A percentile compares a stretch with the other conserved stretches of the same genome.
phyloP scores from a whole-genome alignment of 2,329 filamentous ascomycete genomes.

The Didymella pomorum region DNA sequence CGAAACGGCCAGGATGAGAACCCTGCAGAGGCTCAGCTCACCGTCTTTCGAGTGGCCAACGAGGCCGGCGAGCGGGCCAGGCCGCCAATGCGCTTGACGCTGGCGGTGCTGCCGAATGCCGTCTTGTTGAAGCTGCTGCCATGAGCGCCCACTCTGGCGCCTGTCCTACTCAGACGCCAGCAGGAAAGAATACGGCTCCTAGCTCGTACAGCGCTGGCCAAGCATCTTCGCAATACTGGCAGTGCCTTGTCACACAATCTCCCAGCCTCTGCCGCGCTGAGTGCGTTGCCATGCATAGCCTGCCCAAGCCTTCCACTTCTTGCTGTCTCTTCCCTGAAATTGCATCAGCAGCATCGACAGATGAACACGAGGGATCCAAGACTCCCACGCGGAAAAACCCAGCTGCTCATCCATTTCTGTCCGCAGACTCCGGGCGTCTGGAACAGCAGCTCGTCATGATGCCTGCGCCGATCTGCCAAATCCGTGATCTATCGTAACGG shows the following conservation, averaged over 20 bases:
- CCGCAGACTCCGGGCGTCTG: conserved; percentile 19
- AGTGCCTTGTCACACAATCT: background rate
- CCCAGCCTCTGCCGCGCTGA: background rate
- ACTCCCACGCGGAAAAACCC: conserved; percentile 12
- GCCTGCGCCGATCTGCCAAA: conserved; percentile 19
- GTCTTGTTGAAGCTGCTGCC: conserved; percentile 9
- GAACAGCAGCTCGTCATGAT: conserved; percentile 20
- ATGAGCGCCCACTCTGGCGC: conserved; percentile 2
- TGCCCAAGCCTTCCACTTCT: background rate
- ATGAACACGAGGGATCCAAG: conserved; percentile 20
- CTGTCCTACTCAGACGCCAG: background rate
- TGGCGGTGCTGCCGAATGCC: conserved; percentile 21
- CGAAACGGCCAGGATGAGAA: conserved; percentile 34
- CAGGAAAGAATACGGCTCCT: background rate
- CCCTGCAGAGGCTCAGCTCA: conserved; percentile 29
- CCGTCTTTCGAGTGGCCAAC: conserved; percentile 31
- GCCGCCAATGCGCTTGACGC: conserved; percentile 21
- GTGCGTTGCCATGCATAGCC: background rate
- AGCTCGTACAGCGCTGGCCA: conserved; percentile 5
- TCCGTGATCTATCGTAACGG: conserved; percentile 6
- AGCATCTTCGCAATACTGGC: background rate
- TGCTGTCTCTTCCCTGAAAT: conserved; percentile 13
- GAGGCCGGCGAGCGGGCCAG: conserved; percentile 17
- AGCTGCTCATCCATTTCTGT: conserved; percentile 17
- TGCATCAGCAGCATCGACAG: conserved; percentile 13